Evolutionary conservation across 169 alveolate species (phyloP).

Genomic region (Plasmodium relictum): DNA sequence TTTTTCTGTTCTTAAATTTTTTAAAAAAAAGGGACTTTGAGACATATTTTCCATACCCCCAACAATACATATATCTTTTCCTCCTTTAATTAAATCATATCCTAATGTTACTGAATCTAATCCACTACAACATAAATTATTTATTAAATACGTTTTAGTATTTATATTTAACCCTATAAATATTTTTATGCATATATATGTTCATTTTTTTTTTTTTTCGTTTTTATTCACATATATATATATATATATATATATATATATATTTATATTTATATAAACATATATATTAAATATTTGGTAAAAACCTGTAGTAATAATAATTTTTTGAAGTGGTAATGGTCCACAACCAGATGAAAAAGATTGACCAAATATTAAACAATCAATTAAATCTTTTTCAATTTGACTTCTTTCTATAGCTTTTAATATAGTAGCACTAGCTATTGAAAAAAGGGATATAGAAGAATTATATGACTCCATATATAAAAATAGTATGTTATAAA

Average conservation of each 20-base stretch:
- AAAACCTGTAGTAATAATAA: conserved; percentile 64
- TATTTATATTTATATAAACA: not conserved
- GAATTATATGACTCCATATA: not conserved
- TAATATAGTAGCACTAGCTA: conserved; percentile 59
- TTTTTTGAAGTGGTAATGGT: conserved; percentile 80
- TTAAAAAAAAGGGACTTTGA: conserved; percentile 80
- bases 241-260: not conserved
- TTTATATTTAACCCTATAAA: conserved; percentile 73
- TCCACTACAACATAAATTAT: conserved; percentile 82
- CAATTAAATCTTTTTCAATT: conserved; percentile 62
- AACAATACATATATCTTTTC: conserved; percentile 78
- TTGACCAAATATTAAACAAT: conserved; percentile 79
- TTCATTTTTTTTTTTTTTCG: not conserved
- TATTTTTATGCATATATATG: not conserved
- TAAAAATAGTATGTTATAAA: not conserved
- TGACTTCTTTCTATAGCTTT: conserved; percentile 79
- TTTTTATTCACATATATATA: not conserved
- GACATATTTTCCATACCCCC: conserved; percentile 83
- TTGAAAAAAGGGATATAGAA: not conserved
- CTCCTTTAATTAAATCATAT: conserved; percentile 73
- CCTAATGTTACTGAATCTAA: conserved; percentile 79
- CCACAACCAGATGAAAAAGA: conserved; percentile 81
- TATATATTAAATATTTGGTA: not conserved
- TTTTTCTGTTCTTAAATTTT: conserved; percentile 78
- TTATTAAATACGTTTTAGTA: conserved; percentile 70